These are phyloP conservation scores for Teunomyces cretensis DNA, from an alignment of 805 yeast species.

Conservation along the genomic window DNA sequence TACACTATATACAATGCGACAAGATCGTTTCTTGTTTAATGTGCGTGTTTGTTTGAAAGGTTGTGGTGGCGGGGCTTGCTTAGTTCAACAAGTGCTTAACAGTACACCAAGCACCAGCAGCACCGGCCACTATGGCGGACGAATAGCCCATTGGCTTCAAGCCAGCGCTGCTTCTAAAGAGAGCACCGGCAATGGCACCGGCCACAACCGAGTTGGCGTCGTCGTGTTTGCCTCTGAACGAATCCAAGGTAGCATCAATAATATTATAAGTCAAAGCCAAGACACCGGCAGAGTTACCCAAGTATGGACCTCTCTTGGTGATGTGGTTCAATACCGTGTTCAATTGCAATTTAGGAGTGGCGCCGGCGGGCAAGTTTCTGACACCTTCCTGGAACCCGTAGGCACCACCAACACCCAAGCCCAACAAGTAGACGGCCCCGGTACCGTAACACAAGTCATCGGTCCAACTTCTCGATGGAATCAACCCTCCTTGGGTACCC, in stretches of 20 bases:
- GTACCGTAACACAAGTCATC: constrained; percentile 98
- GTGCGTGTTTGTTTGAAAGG: no score
- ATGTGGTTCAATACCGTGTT: constrained; percentile 89
- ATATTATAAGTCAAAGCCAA: constrained; percentile 87
- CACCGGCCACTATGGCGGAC: constrained; percentile 80
- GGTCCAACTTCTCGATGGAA: constrained; percentile 97
- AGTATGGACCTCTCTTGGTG: constrained; percentile 92
- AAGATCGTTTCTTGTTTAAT: background rate
- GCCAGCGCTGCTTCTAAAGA: constrained; percentile 85
- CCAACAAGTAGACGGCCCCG: constrained; percentile 86
- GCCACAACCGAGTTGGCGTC: constrained; percentile 78
- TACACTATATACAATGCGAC: background rate
- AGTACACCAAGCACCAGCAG: constrained; percentile 92
- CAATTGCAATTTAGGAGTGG: constrained; percentile 77
- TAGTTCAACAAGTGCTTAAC: constrained; percentile 46
- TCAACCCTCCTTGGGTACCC: constrained; percentile 87
- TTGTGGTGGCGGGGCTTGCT: background rate
- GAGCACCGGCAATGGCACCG: constrained; percentile 90
- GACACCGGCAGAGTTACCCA: constrained; percentile 95
- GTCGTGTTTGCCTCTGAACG: constrained; percentile 86
- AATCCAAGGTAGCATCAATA: constrained; percentile 76
- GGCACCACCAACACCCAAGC: constrained; percentile 86
- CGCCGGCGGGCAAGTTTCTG: constrained; percentile 67
- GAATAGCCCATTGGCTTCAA: constrained; percentile 84
- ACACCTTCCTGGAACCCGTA: constrained; percentile 89